These are phyloP conservation scores for Daldinia sp. DNA, from an alignment of 2,329 filamentous ascomycete genomes.

Conservation along the genomic window DNA sequence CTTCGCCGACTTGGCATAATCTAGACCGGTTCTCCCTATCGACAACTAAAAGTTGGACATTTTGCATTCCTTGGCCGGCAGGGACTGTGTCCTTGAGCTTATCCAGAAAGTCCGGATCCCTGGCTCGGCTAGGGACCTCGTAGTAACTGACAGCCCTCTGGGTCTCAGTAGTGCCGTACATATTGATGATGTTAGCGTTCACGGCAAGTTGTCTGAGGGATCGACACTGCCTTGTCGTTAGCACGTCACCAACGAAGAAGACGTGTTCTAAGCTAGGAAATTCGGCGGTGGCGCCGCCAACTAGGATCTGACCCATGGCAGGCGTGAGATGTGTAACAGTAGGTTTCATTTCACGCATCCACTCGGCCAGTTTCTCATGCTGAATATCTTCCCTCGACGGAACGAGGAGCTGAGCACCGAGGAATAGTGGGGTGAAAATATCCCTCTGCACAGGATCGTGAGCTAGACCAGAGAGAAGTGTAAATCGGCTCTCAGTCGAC, in stretches of 20 bases:
- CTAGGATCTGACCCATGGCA: constrained; percentile 94
- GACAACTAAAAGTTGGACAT: constrained; percentile 80
- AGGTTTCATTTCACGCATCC: constrained; percentile 81
- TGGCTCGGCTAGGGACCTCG: constrained; percentile 73
- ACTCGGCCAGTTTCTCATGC: constrained; percentile 87
- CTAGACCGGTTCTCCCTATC: constrained; percentile 62
- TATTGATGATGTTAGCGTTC: constrained; percentile 82
- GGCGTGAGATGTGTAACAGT: constrained; percentile 92
- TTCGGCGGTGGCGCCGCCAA: constrained; percentile 82
- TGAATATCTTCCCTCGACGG: constrained; percentile 86
- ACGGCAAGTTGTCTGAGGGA: constrained; percentile 80
- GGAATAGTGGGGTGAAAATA: constrained; percentile 90
- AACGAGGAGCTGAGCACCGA: constrained; percentile 83
- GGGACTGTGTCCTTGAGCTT: constrained; percentile 77
- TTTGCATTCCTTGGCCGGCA: constrained; percentile 78
- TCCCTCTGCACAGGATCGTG: constrained; percentile 78
- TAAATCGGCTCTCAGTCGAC: constrained; percentile 79
- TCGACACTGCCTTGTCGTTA: constrained; percentile 86
- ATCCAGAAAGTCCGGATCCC: constrained; percentile 71
- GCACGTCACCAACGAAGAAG: constrained; percentile 92
- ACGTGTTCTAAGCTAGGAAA: constrained; percentile 82
- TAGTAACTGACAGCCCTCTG: constrained; percentile 79
- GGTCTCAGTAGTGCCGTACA: constrained; percentile 86
- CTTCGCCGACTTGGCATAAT: constrained; percentile 32
- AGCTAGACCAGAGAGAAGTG: constrained; percentile 86